Conservation (phyloP, 2,329 filamentous ascomycete species). For the Trichophyton mentagrophytes region DNA sequence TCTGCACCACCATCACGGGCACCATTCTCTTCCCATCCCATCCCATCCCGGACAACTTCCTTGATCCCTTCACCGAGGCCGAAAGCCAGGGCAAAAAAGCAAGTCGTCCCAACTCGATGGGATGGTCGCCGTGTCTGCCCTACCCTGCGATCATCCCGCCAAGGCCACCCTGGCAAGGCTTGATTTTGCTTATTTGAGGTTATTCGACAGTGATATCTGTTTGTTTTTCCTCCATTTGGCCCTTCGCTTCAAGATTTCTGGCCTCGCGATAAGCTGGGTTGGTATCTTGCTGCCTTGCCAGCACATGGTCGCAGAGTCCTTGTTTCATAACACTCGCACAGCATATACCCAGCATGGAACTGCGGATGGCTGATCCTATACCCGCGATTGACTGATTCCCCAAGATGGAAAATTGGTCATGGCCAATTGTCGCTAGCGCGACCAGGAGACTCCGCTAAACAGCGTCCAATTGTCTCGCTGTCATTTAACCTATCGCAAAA, state of each 20-base stretch:
- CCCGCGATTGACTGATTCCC: neutral
- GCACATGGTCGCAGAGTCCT: neutral
- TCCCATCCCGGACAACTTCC: neutral
- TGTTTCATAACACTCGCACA: neutral
- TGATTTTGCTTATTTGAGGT: constrained; percentile 11
- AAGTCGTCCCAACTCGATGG: neutral
- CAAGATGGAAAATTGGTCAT: neutral
- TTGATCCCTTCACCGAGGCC: neutral
- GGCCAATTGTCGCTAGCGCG: neutral
- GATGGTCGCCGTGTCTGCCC: neutral
- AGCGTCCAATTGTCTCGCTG: neutral
- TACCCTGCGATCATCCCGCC: constrained; percentile 3
- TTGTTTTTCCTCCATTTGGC: constrained; percentile 2
- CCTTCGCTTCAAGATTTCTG: neutral
- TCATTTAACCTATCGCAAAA: neutral
- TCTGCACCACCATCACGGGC: too few species aligned
- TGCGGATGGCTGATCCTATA: neutral
- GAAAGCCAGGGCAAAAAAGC: neutral
- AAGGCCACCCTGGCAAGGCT: constrained; percentile 13
- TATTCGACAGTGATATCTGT: neutral
- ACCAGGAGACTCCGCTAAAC: neutral
- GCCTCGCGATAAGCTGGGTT: neutral
- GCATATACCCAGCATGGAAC: neutral
- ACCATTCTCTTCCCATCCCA: too few species aligned
- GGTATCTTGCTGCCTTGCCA: neutral